Conservation (phyloP, 176 grass and related monocot genomes). For the Urochloa ruziziensis region DNA sequence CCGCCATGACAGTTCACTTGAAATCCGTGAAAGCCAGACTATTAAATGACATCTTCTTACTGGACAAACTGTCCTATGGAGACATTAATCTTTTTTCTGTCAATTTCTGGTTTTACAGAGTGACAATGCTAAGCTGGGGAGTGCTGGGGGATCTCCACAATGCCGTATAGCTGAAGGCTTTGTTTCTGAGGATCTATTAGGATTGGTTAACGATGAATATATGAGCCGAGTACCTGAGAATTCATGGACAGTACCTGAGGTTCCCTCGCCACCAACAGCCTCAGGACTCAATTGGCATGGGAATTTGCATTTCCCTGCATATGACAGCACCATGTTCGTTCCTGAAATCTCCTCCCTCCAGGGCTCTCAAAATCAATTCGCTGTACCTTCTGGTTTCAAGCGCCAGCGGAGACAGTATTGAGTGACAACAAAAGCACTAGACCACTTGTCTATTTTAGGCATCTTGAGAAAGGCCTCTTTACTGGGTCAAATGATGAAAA, state of each 20-base stretch:
- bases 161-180: constrained; percentile 40
- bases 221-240: constrained; percentile 45
- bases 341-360: constrained; percentile 44
- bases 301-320: constrained; percentile 40
- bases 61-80: not conserved
- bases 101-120: constrained; percentile 6
- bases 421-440: not conserved
- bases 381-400: constrained; percentile 31
- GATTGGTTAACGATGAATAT: constrained; percentile 23
- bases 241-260: constrained; percentile 56
- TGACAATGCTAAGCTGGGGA: constrained; percentile 50
- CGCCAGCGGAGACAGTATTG: constrained; percentile 40
- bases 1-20: not conserved
- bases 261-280: constrained; percentile 74
- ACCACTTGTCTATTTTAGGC: not conserved
- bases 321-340: constrained; percentile 51
- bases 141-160: constrained; percentile 55
- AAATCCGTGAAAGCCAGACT: not conserved
- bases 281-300: constrained; percentile 63
- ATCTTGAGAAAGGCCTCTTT: constrained; percentile 4
- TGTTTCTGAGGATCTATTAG: constrained; percentile 32
- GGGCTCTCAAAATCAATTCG: constrained; percentile 14
- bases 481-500: not conserved
- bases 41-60: not conserved
- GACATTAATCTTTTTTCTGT: not conserved